phyloP scores from a whole-genome alignment of 805 yeast genomes.

The Cyberlindnera xishuangbannaensis region DNA sequence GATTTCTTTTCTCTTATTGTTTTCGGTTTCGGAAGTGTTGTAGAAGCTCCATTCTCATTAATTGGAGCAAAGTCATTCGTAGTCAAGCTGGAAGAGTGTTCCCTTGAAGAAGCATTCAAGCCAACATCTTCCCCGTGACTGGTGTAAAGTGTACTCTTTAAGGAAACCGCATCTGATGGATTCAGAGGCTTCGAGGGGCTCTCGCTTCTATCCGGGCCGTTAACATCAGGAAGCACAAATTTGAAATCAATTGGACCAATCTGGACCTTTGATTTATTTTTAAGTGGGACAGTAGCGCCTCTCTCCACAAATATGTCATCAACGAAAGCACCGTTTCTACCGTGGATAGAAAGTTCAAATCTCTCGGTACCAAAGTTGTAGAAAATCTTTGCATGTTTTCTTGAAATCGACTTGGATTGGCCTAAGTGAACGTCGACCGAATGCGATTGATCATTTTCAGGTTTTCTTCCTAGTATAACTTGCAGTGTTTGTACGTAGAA shows the following conservation, averaged over 20 bases:
- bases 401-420: slow-evolving; percentile 84
- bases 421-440: slow-evolving; percentile 91
- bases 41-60: slow-evolving; percentile 6
- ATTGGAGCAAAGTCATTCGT: slow-evolving; percentile 23
- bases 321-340: slow-evolving; percentile 95
- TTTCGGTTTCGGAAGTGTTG: not conserved
- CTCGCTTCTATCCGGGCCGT: slow-evolving; percentile 29
- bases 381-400: slow-evolving; percentile 92
- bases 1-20: slow-evolving; percentile 41
- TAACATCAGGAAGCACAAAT: slow-evolving; percentile 76
- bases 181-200: slow-evolving; percentile 38
- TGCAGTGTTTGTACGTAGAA: slow-evolving; percentile 96
- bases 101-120: slow-evolving; percentile 10
- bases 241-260: slow-evolving; percentile 89
- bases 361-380: slow-evolving; percentile 95
- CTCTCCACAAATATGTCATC: slow-evolving; percentile 85
- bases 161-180: slow-evolving; percentile 57
- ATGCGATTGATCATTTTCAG: slow-evolving; percentile 62
- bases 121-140: slow-evolving; percentile 14
- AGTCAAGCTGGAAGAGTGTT: slow-evolving; percentile 14
- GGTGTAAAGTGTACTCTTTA: slow-evolving; percentile 44
- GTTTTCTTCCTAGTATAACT: slow-evolving; percentile 85
- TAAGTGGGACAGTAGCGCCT: slow-evolving; percentile 85
- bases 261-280: slow-evolving; percentile 79
- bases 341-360: slow-evolving; percentile 86